Base-by-base conservation (phyloP, 371 early-diverging fungal species). In the Rhizopus sp. region DNA sequence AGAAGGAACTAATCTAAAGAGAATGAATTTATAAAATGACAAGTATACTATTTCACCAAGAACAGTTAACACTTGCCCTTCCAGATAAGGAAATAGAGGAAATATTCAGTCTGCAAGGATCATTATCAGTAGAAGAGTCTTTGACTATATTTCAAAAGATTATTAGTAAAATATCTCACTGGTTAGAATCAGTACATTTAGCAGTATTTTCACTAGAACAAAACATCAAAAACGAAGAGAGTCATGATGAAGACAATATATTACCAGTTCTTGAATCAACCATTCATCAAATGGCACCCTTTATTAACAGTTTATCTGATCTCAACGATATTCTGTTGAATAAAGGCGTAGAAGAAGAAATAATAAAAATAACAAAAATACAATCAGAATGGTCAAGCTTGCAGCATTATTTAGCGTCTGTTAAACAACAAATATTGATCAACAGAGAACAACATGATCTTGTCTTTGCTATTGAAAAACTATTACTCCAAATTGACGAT, bases 101-200 rank as follows among this genome's bases (percentile, higher is more conserved):
- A 12, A 46, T 77, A 44, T 48, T 71, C 13, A 62, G 66, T 52
- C 31, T 52, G 10, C 68, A 76, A 34, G 77, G 80, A 15, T 50
- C 79, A 16, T 57, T 78, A 32, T 65, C 81, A 2, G 63, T 75
- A 17, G 46, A 44, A n/a, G 71, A 76, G 13, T 53, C 76, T 6
- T 16, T 72, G 39, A 60, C 67, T n/a, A 55, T 63, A 17, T 80
- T 80, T 41, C 40, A 66, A 35, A 56, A 46, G 12, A 69, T 78
- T 10, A 64, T 72, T 0, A 52, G 52, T 10, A 62, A 70, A 48
- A 59, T 83, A 51, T 69, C 72, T 7, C 47, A 62, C 7, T 82
- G 85, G 82, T 61, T 85, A 29, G 78, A 81, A 54, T 68, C 63
- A 37, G 81, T 79, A 17, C 77, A 85, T 51, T 67, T 85, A 60